Conservation (phyloP, 2,329 filamentous ascomycete species). For the Pyricularia pennisetigena region DNA sequence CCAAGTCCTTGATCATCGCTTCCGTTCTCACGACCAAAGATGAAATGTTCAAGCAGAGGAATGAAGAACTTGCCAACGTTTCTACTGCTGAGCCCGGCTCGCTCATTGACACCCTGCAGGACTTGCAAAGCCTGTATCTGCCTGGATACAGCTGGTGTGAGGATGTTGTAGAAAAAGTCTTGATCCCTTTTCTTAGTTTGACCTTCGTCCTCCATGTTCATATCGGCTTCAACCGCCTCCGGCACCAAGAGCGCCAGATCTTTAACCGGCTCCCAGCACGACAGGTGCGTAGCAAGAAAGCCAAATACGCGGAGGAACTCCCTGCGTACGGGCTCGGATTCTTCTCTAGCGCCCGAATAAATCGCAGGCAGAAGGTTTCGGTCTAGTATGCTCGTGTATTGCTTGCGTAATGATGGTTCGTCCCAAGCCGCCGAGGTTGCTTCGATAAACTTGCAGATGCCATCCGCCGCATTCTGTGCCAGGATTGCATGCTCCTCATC, state of each 20-base stretch:
- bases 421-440: conserved; percentile 37
- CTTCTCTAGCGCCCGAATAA: conserved; percentile 64
- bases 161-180: conserved; percentile 85
- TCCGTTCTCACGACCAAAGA: conserved; percentile 68
- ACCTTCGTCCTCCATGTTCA: conserved; percentile 1
- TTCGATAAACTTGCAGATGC: conserved; percentile 69
- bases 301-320: conserved; percentile 77
- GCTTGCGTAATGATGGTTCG: conserved; percentile 24
- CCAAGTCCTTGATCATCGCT: conserved; percentile 76
- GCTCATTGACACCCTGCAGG: conserved; percentile 57
- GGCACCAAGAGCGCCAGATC: conserved; percentile 64
- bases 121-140: conserved; percentile 76
- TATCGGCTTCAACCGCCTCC: conserved; percentile 43
- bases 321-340: conserved; percentile 73
- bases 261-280: conserved; percentile 58
- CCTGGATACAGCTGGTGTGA: conserved; percentile 81
- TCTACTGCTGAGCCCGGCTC: conserved; percentile 53
- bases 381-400: conserved; percentile 50
- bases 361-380: conserved; percentile 64
- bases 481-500: conserved; percentile 84
- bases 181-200: conserved; percentile 33
- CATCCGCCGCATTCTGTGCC: conserved; percentile 68
- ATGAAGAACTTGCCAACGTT: conserved; percentile 84
- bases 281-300: conserved; percentile 62
- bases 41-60: conserved; percentile 87